phyloP scores from a whole-genome alignment of 768 basidiomycete genomes.

The Lactifluus hygrophoroides region DNA sequence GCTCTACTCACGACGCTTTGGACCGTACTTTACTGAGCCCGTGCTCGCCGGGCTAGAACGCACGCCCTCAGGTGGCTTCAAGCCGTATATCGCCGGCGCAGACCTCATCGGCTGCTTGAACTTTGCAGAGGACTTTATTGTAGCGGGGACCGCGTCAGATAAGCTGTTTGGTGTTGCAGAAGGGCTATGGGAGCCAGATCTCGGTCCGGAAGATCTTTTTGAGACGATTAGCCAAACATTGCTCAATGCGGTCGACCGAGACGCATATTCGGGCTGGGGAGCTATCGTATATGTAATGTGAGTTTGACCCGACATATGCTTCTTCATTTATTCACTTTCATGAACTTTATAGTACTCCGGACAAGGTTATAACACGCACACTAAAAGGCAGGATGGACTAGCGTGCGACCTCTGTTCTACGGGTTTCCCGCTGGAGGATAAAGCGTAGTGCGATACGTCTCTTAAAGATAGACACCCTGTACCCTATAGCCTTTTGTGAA shows the following conservation, averaged over 20 bases:
- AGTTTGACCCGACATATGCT: constrained; percentile 28
- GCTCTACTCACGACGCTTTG: constrained; percentile 92
- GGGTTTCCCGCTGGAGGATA: not conserved
- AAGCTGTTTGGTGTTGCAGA: constrained; percentile 97
- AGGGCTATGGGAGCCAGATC: constrained; percentile 95
- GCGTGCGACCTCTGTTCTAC: constrained; percentile 18
- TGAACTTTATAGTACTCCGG: constrained; percentile 47
- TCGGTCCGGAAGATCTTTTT: constrained; percentile 94
- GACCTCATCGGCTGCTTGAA: constrained; percentile 92
- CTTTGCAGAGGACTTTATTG: constrained; percentile 95
- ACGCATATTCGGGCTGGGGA: constrained; percentile 97
- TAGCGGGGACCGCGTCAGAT: constrained; percentile 83
- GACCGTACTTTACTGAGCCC: constrained; percentile 94
- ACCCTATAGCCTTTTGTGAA: constrained; percentile 3
- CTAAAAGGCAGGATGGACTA: constrained; percentile 91
- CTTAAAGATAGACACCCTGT: not conserved
- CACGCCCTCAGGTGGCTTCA: constrained; percentile 58
- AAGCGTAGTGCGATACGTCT: not conserved
- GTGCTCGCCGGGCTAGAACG: constrained; percentile 88
- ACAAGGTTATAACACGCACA: constrained; percentile 72
- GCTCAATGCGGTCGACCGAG: constrained; percentile 90
- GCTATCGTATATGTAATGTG: constrained; percentile 93
- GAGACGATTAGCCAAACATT: constrained; percentile 97
- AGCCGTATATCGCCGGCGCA: constrained; percentile 92
- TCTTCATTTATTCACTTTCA: constrained; percentile 2